A percentile compares a stretch with the other conserved stretches of the same genome.
These are phyloP conservation scores for Psidium guajava DNA, from an alignment of 345 rosid species.

Conservation along the genomic window DNA sequence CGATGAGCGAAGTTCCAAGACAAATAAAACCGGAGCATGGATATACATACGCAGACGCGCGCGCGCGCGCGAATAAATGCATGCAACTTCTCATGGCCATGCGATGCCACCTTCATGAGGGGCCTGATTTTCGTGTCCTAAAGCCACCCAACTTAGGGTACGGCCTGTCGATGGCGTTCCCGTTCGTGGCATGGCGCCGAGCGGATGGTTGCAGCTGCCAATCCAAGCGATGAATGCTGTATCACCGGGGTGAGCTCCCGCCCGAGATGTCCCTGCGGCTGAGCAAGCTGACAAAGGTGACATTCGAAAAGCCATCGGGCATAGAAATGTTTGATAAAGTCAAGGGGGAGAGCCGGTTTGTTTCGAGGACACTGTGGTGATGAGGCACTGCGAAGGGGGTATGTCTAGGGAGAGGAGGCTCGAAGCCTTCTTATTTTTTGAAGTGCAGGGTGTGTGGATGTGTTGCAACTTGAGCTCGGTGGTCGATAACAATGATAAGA, in stretches of 20 bases:
- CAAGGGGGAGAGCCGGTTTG: conserved; percentile 25
- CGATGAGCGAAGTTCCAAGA: too few species aligned
- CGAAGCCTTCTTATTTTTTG: conserved; percentile 43
- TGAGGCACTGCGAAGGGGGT: conserved; percentile 66
- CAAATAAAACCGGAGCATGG: too few species aligned
- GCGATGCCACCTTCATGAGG: conserved; percentile 29
- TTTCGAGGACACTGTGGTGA: conserved; percentile 61
- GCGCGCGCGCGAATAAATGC: too few species aligned
- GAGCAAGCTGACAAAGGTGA: conserved; percentile 21
- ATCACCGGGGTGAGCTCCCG: conserved; percentile 49
- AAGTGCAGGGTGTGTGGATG: conserved; percentile 36
- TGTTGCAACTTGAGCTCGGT: conserved; percentile 18
- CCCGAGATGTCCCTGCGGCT: conserved; percentile 33
- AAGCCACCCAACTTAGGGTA: conserved; percentile 70
- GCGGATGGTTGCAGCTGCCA: conserved; percentile 14
- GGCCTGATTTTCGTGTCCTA: conserved; percentile 54
- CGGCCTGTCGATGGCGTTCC: conserved; percentile 33
- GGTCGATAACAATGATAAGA: too few species aligned
- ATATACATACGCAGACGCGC: too few species aligned
- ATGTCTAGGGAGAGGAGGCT: conserved; percentile 59
- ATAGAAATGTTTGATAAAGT: conserved; percentile 14
- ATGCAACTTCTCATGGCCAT: too few species aligned
- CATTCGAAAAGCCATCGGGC: conserved; percentile 14
- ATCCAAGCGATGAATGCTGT: conserved; percentile 50
- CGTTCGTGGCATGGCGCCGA: conserved; percentile 54